Conservation (phyloP, 169 alveolate species). For the Plasmodium vinckei region DNA sequence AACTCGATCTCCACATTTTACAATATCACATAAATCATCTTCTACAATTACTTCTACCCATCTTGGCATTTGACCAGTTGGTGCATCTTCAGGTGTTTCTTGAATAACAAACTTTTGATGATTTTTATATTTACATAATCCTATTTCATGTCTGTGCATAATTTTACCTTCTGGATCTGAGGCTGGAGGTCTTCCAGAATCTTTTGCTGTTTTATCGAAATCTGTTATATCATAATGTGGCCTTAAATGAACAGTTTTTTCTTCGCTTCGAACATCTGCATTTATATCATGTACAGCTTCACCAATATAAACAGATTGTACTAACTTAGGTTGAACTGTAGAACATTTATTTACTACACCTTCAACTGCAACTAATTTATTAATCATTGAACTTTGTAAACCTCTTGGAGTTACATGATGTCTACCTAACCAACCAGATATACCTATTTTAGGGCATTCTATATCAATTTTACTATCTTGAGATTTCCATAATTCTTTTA, state of each 20-base stretch:
- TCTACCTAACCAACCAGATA: conserved; percentile 96
- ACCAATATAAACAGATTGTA: conserved; percentile 93
- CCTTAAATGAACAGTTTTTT: conserved; percentile 89
- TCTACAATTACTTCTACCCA: conserved; percentile 95
- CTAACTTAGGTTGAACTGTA: conserved; percentile 93
- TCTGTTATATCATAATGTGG: conserved; percentile 86
- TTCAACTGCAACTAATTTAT: conserved; percentile 94
- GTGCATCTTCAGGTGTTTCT: conserved; percentile 98
- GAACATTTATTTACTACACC: conserved; percentile 97
- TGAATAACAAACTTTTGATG: conserved; percentile 93
- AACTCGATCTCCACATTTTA: conserved; percentile 92
- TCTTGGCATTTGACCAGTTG: conserved; percentile 98
- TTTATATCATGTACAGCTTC: conserved; percentile 89
- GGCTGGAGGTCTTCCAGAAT: conserved; percentile 84
- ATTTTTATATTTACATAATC: conserved; percentile 94
- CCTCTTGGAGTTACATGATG: conserved; percentile 98
- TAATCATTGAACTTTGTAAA: conserved; percentile 91
- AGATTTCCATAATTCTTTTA: conserved; percentile 87
- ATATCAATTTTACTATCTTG: conserved; percentile 79
- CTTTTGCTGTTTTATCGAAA: conserved; percentile 79
- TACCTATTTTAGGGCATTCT: conserved; percentile 88
- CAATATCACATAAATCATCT: conserved; percentile 93
- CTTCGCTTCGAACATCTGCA: conserved; percentile 83
- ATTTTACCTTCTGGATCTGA: conserved; percentile 83
- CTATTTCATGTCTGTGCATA: conserved; percentile 92